Base-by-base conservation (phyloP, 2,329 filamentous ascomycete species). In the Exophiala dermatitidis region DNA sequence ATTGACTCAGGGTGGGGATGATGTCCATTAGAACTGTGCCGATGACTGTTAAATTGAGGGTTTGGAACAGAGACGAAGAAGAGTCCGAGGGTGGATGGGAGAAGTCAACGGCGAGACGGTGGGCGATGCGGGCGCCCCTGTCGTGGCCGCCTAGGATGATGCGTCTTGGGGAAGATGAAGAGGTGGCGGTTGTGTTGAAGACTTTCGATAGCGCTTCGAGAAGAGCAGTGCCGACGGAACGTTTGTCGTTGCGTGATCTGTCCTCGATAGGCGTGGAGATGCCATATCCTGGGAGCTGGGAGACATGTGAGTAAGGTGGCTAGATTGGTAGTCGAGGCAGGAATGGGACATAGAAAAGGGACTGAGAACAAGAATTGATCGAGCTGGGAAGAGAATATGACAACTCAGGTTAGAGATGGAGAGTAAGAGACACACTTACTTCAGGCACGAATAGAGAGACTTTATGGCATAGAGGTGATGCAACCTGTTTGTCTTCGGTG, bases 61-160 rank as follows among this genome's bases (percentile, higher is more conserved):
- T 50, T 2, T 48, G 42, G 46, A 49, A 60, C 6, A 52, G 37
- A 1, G 42, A 46, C 12, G 53, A 42, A 1, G 42, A 46, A 12
- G 53, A 42, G 6, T 36, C 19, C 3, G 33, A 32, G 3, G 48
- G 42, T 12, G 57, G 52, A 40, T 59, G 52, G 5, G 66, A 58
- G 34, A 65, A 62, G 55, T 74, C 69, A 33, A 77, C 74, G 31
- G 74, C 66, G 34, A 78, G 66, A 26, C 75, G 73, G 61, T 78
- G 76, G 48, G 68, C 69, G 57, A 78, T 69, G 5, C 76, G 70
- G 2, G 72, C 76, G 40, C 76, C 76, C 32, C 74, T 72, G 60
- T 78, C 75, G 60, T 79, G 75, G 19, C 74, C 74, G 37, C 68
- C 69, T 50, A 77, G 69, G 53, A 78, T 70, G 10, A 79, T 61